Conservation (phyloP, 2,329 filamentous ascomycete genomes). For the Cordyceps militaris region DNA sequence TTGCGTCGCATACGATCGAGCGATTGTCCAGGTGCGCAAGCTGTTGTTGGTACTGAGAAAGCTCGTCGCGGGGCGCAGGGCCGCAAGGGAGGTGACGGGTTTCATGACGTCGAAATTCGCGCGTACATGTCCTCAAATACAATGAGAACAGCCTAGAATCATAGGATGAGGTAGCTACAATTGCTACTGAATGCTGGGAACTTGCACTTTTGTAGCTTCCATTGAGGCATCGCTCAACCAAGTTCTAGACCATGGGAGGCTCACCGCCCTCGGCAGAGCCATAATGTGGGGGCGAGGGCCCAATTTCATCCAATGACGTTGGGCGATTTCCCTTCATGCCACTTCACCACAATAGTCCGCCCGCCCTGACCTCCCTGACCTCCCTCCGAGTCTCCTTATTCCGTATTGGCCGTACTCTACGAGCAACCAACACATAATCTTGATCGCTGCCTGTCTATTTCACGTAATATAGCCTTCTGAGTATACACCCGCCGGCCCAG, state of each 20-base stretch:
- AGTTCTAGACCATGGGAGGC: slow-evolving; percentile 1
- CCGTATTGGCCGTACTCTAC: neutral
- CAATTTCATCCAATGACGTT: slow-evolving; percentile 22
- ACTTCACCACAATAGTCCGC: slow-evolving; percentile 30
- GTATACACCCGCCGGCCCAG: neutral
- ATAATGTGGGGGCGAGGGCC: slow-evolving; percentile 21
- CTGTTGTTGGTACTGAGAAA: slow-evolving; percentile 20
- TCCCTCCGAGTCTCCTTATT: slow-evolving; percentile 27
- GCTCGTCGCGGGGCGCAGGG: slow-evolving; percentile 27
- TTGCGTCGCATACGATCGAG: slow-evolving; percentile 54
- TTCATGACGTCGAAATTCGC: slow-evolving; percentile 39
- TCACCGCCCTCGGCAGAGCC: slow-evolving; percentile 35
- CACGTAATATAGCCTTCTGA: neutral
- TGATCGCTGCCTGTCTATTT: neutral
- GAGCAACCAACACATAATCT: neutral
- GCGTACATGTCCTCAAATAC: slow-evolving; percentile 26
- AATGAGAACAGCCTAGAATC: neutral
- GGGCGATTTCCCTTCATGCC: slow-evolving; percentile 35
- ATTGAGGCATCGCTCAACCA: neutral
- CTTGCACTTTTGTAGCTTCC: neutral
- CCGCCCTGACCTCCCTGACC: slow-evolving; percentile 21
- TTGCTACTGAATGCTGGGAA: neutral
- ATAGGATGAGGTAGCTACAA: neutral
- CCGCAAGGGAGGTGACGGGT: slow-evolving; percentile 30
- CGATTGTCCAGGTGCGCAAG: slow-evolving; percentile 31